These are phyloP conservation scores for Skeletonema costatum DNA, from an alignment of 108 stramenopile species.

Conservation along the genomic window DNA sequence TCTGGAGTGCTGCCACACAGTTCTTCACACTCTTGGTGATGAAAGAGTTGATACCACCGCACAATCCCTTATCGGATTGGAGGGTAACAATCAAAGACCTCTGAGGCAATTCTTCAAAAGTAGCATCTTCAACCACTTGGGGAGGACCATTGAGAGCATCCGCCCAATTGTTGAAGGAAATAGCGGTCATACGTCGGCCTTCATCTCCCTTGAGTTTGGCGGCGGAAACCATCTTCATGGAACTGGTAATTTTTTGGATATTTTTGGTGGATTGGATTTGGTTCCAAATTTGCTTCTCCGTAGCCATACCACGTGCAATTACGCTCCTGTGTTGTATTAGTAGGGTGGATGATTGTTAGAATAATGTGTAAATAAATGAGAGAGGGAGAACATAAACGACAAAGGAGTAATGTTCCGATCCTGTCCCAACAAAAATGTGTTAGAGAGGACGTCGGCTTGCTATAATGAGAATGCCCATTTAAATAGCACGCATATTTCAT, in stretches of 20 bases:
- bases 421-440: not conserved
- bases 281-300: slow-evolving; percentile 92
- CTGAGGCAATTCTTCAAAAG: slow-evolving; percentile 86
- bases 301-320: slow-evolving; percentile 86
- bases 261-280: slow-evolving; percentile 98
- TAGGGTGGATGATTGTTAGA: not conserved
- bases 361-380: not conserved
- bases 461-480: not conserved
- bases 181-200: slow-evolving; percentile 66
- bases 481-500: not conserved
- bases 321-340: slow-evolving; percentile 19
- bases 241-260: slow-evolving; percentile 98
- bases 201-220: slow-evolving; percentile 99
- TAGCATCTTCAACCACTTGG: slow-evolving; percentile 58
- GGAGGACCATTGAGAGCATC: slow-evolving; percentile 60
- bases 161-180: slow-evolving; percentile 85
- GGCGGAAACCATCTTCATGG: slow-evolving; percentile 99
- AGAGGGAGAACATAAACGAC: not conserved
- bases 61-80: slow-evolving; percentile 97
- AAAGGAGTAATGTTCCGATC: not conserved
- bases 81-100: slow-evolving; percentile 92
- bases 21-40: slow-evolving; percentile 83
- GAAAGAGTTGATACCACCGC: slow-evolving; percentile 98
- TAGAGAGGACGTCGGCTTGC: not conserved
- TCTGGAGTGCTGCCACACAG: slow-evolving; percentile 58